Evolutionary conservation across 345 rosid species (phyloP).

Genomic region (Bretschneidera sinensis): DNA sequence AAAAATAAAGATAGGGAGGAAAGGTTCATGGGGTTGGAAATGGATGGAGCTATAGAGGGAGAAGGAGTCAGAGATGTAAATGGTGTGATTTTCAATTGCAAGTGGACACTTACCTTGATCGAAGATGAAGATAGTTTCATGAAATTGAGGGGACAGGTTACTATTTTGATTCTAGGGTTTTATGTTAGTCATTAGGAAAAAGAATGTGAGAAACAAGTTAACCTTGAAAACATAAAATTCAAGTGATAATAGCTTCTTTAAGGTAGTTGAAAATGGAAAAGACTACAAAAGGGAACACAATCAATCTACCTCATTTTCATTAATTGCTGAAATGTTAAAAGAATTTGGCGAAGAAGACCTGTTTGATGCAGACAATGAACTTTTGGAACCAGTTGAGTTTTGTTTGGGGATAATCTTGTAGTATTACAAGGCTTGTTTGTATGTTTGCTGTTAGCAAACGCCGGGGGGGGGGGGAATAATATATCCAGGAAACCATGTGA

Average conservation of each 20-base stretch:
- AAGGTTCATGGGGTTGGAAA: no score
- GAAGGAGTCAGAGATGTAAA: no score
- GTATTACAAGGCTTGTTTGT: conserved; percentile 85
- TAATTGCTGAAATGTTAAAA: conserved; percentile 51
- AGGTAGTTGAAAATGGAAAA: not conserved
- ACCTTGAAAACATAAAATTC: not conserved
- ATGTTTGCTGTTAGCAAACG: conserved; percentile 48
- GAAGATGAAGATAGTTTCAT: no score
- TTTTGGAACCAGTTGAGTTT: conserved; percentile 54
- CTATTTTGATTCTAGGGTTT: no score
- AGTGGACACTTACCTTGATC: no score
- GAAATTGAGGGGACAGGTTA: no score
- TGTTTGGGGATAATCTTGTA: conserved; percentile 72
- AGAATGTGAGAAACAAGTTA: no score
- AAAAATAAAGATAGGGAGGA: no score
- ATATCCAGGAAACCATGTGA: not conserved
- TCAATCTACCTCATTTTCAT: conserved; percentile 75
- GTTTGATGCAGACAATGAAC: conserved; percentile 58
- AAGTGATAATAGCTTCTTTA: not conserved
- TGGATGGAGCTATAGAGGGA: no score
- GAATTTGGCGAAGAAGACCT: conserved; percentile 86
- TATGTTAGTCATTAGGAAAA: no score
- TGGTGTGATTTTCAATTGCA: no score
- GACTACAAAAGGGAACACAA: not conserved
- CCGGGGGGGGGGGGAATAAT: not conserved